phyloP scores from a whole-genome alignment of 768 basidiomycete species.

The Kwoniella sp. region DNA sequence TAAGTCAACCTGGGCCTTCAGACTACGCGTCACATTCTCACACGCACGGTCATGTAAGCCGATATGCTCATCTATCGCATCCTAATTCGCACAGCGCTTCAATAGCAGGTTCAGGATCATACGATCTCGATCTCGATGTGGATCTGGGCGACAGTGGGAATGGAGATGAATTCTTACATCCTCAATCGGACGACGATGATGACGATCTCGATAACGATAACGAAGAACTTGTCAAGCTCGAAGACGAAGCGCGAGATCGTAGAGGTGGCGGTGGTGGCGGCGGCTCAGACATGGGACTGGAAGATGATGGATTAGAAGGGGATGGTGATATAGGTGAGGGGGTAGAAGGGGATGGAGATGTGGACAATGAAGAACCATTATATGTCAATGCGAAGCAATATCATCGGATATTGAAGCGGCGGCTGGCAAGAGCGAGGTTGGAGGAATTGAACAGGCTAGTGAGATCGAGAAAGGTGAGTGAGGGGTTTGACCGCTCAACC shows the following conservation, averaged over 20 bases:
- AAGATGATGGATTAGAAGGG: slow-evolving; percentile 12
- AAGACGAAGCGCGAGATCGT: slow-evolving; percentile 17
- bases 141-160: slow-evolving; percentile 25
- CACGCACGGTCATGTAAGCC: not conserved
- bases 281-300: not conserved
- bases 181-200: slow-evolving; percentile 19
- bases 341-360: slow-evolving; percentile 27
- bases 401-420: slow-evolving; percentile 93
- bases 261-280: not conserved
- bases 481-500: too few relatives aligned
- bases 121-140: slow-evolving; percentile 23
- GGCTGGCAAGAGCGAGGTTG: slow-evolving; percentile 83
- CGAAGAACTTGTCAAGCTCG: slow-evolving; percentile 22
- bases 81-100: not conserved
- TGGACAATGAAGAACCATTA: slow-evolving; percentile 90
- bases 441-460: slow-evolving; percentile 93
- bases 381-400: slow-evolving; percentile 99
- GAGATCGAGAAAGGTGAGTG: slow-evolving; percentile 80
- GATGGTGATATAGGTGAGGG: slow-evolving; percentile 21
- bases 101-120: slow-evolving; percentile 3
- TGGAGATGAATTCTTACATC: slow-evolving; percentile 23
- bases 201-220: not conserved
- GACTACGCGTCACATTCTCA: slow-evolving; percentile 12
- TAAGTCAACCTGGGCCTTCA: slow-evolving; percentile 32
- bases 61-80: slow-evolving; percentile 5